phyloP scores from a whole-genome alignment of 352 stramenopile species.

The Aphanomyces cochlioides region DNA sequence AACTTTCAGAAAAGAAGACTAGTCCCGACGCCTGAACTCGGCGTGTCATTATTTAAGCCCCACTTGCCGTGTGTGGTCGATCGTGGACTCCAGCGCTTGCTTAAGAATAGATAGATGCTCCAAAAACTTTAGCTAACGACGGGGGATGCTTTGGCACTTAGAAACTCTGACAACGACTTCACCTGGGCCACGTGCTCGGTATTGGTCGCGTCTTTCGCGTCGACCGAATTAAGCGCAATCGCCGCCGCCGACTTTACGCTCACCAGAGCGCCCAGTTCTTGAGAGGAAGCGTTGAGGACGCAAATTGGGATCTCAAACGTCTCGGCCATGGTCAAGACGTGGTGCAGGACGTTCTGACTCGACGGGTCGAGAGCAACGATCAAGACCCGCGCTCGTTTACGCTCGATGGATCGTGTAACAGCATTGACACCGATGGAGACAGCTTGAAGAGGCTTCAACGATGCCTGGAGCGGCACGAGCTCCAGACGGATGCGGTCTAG shows the following conservation, averaged over 20 bases:
- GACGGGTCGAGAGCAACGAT: constrained; percentile 9
- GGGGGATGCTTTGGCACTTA: too few relatives aligned
- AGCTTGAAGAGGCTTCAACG: not conserved
- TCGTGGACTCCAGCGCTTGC: too few relatives aligned
- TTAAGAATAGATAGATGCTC: too few relatives aligned
- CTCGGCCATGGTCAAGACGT: not conserved
- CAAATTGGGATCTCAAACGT: constrained; percentile 4
- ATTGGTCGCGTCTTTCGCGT: not conserved
- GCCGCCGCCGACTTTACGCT: not conserved
- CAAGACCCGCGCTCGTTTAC: not conserved
- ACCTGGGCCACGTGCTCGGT: too few relatives aligned
- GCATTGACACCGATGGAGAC: constrained; percentile 8
- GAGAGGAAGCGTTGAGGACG: not conserved
- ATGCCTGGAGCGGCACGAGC: not conserved
- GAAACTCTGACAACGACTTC: too few relatives aligned
- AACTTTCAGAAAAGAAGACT: constrained; percentile 47
- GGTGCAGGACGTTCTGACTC: not conserved
- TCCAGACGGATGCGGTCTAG: constrained; percentile 11
- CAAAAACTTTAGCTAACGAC: too few relatives aligned
- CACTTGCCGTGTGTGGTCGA: too few relatives aligned
- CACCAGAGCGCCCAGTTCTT: not conserved
- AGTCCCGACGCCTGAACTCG: not conserved
- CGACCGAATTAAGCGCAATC: not conserved
- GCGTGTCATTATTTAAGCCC: too few relatives aligned
- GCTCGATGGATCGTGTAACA: constrained; percentile 5